These are phyloP conservation scores for Camellia lanceoleosa DNA, from an alignment of 148 eudicot species.

Conservation along the genomic window DNA sequence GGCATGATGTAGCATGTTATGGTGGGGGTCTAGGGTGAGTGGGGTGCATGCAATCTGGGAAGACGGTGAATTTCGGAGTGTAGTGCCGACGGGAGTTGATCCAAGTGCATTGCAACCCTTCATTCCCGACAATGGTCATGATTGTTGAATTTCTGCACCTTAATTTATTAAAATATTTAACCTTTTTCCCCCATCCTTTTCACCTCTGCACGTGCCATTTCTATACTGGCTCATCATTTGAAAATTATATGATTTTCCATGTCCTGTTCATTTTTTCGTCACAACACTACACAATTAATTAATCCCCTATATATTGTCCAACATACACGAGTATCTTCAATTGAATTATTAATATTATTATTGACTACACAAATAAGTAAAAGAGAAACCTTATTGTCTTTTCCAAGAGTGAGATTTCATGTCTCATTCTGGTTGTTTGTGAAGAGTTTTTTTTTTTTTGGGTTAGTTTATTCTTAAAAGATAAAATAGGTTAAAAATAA, in stretches of 20 bases:
- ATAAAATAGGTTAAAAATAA: too few relatives aligned
- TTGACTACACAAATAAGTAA: too few relatives aligned
- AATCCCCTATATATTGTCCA: too few relatives aligned
- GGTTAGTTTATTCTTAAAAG: too few relatives aligned
- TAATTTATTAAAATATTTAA: background rate
- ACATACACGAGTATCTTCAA: too few relatives aligned
- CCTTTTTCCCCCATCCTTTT: background rate
- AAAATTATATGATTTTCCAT: background rate
- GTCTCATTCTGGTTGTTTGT: too few relatives aligned
- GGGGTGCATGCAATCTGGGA: background rate
- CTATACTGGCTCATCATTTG: background rate
- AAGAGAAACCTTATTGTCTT: too few relatives aligned
- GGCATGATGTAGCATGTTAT: too few relatives aligned
- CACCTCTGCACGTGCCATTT: slow-evolving; percentile 12
- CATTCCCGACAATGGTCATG: background rate
- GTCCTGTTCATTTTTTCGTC: background rate
- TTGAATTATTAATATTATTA: too few relatives aligned
- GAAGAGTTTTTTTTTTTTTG: too few relatives aligned
- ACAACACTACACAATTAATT: background rate
- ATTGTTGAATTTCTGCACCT: background rate
- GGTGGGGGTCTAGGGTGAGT: background rate
- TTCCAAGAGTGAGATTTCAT: too few relatives aligned
- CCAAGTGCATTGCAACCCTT: background rate
- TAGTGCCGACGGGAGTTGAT: background rate
- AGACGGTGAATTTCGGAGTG: background rate